These are phyloP conservation scores for Geosmithia flava DNA, from an alignment of 2,329 filamentous ascomycete genomes.

Conservation along the genomic window DNA sequence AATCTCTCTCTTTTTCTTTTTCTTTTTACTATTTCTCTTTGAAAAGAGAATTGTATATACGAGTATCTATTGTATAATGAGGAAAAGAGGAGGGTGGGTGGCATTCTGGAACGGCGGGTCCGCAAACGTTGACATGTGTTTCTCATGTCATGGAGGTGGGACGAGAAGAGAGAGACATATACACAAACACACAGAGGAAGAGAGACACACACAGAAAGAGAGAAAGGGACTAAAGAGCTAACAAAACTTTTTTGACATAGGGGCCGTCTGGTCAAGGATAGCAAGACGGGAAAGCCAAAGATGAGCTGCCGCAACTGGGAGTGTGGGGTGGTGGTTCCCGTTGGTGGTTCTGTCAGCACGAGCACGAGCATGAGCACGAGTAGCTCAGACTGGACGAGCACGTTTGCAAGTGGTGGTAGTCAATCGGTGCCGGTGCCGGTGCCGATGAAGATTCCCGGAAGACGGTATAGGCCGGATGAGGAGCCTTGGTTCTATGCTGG, in stretches of 20 bases:
- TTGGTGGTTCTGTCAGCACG: constrained; percentile 13
- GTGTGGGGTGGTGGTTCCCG: constrained; percentile 71
- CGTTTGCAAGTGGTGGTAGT: constrained; percentile 31
- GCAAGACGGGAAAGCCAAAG: constrained; percentile 53
- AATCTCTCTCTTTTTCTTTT: neutral
- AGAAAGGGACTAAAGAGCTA: neutral
- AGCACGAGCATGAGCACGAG: neutral
- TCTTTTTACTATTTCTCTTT: neutral
- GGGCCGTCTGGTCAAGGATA: constrained; percentile 68
- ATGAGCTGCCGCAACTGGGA: constrained; percentile 91
- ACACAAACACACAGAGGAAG: too few species aligned
- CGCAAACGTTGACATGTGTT: neutral
- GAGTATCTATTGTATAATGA: too few species aligned
- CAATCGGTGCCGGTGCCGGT: constrained; percentile 36
- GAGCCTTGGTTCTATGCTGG: constrained; percentile 29
- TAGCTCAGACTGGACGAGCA: constrained; percentile 8
- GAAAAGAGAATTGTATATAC: neutral
- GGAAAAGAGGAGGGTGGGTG: neutral
- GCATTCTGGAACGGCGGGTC: neutral
- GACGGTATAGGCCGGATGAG: constrained; percentile 27
- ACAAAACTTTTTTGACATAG: constrained; percentile 26
- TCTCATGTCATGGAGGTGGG: neutral
- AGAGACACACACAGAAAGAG: neutral
- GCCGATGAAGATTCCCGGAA: constrained; percentile 50
- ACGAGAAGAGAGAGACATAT: neutral